phyloP scores from a whole-genome alignment of 768 basidiomycete genomes.

The Panus rudis region DNA sequence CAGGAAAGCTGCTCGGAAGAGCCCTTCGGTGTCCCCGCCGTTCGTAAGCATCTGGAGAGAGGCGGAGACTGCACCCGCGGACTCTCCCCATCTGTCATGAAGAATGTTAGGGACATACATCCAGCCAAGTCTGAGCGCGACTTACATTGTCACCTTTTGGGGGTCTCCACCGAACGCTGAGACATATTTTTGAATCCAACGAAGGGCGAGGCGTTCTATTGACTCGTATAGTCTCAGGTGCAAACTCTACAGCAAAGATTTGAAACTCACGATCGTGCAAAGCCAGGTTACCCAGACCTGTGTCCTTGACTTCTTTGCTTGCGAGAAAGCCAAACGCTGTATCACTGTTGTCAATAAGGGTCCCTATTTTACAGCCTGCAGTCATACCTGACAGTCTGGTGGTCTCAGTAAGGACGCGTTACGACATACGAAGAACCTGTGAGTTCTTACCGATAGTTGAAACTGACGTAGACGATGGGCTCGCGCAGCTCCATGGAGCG shows the following conservation, averaged over 20 bases:
- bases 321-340: slow-evolving; percentile 36
- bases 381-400: too few species aligned
- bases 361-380: too few species aligned
- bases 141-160: slow-evolving; percentile 8
- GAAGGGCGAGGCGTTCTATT: slow-evolving; percentile 10
- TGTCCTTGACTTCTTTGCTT: slow-evolving; percentile 32
- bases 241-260: neutral
- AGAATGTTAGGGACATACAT: neutral
- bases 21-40: slow-evolving; percentile 18
- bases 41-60: slow-evolving; percentile 21
- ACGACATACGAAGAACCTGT: neutral
- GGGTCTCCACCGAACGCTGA: slow-evolving; percentile 8
- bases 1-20: slow-evolving; percentile 34
- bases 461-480: slow-evolving; percentile 46
- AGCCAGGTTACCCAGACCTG: slow-evolving; percentile 40
- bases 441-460: slow-evolving; percentile 40
- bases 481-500: slow-evolving; percentile 36
- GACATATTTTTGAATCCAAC: slow-evolving; percentile 10
- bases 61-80: slow-evolving; percentile 32
- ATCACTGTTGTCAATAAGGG: neutral
- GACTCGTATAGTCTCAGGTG: neutral
- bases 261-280: slow-evolving; percentile 37
- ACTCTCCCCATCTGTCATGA: slow-evolving; percentile 26
- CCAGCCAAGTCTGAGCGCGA: neutral
- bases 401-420: neutral